Base-by-base conservation (phyloP, 257 asterid genomes). In the Scutellaria barbata region DNA sequence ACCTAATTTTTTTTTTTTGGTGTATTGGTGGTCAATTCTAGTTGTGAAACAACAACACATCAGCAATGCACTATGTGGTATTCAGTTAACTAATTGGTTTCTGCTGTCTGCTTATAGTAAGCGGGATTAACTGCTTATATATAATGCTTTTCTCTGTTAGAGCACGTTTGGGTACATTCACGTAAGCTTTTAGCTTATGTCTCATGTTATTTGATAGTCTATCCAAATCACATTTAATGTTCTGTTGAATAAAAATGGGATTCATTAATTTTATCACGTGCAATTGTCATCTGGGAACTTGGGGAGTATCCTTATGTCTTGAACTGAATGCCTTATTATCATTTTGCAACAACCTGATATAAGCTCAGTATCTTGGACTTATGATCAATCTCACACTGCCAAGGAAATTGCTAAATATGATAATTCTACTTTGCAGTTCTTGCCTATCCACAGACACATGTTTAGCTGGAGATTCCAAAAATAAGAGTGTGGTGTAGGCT, bases 21-120 rank as follows among this genome's bases (percentile, higher is more conserved):
- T 30, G 4, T 22, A 22, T 51, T 17, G 76, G 71, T 48, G 62
- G 74, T 52, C 46, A 68, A 53, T 60, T 72, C 61, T 43, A 18
- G 17, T 58, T 58, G 43, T 12, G 56, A 63, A 54, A 57, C 40
- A n/a, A 17, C 35, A 30, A 30, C 35, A 30, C 35, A 30, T 30
- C 67, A 56, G 3, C 10, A 9, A 43, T 42, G 42, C 33, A 33
- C 54, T 45, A 10, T 46, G 25, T 62, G 47, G 48, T 45, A 1
- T 57, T 57, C 13, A 13, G 20, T 40, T 72, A 12, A 41, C 39
- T 11, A 8, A 13, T 25, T 57, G 58, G 17, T 74, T 56, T 56
- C 6, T 54, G 10, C 46, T 20, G 13, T 56, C 43, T 42, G 37
- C 35, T 50, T 30, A 30, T 56, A 51, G 7, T 45, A 37, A 22